phyloP scores from a whole-genome alignment of 2,329 filamentous ascomycete genomes.

The Tricladium varicosporioides region DNA sequence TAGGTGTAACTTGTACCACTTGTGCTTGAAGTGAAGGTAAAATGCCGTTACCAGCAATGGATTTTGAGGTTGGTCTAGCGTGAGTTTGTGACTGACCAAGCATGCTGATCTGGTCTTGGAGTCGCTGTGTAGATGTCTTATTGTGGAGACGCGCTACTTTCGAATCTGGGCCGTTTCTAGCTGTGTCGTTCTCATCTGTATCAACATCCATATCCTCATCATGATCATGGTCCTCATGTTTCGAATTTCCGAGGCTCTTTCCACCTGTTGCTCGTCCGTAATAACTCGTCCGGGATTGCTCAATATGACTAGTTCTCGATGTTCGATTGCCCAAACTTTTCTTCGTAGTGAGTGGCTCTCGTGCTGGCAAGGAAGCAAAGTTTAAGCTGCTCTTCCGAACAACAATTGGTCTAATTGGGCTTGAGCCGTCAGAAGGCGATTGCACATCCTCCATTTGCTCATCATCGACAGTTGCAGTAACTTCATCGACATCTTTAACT shows the following conservation, averaged over 20 bases:
- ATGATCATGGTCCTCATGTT: conserved; percentile 48
- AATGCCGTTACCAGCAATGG: conserved; percentile 26
- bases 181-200: conserved; percentile 34
- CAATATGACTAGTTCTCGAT: conserved; percentile 76
- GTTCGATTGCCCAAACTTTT: conserved; percentile 74
- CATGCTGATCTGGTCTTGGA: conserved; percentile 89
- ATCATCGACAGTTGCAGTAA: conserved; percentile 26
- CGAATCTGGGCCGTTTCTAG: conserved; percentile 42
- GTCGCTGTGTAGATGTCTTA: conserved; percentile 88
- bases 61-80: conserved; percentile 33
- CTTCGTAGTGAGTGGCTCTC: conserved; percentile 81
- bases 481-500: conserved; percentile 10
- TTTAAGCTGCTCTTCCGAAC: conserved; percentile 93
- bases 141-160: conserved; percentile 60
- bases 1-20: conserved; percentile 11
- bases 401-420: conserved; percentile 67
- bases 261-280: conserved; percentile 72
- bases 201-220: conserved; percentile 55
- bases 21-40: conserved; percentile 21
- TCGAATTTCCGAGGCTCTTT: conserved; percentile 60
- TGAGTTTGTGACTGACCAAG: conserved; percentile 52
- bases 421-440: conserved; percentile 69
- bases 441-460: conserved; percentile 46
- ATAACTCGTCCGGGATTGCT: conserved; percentile 70
- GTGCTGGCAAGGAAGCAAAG: conserved; percentile 87